These are phyloP conservation scores for Linnemannia schmuckeri DNA, from an alignment of 192 early-diverging fungal species.

Conservation along the genomic window DNA sequence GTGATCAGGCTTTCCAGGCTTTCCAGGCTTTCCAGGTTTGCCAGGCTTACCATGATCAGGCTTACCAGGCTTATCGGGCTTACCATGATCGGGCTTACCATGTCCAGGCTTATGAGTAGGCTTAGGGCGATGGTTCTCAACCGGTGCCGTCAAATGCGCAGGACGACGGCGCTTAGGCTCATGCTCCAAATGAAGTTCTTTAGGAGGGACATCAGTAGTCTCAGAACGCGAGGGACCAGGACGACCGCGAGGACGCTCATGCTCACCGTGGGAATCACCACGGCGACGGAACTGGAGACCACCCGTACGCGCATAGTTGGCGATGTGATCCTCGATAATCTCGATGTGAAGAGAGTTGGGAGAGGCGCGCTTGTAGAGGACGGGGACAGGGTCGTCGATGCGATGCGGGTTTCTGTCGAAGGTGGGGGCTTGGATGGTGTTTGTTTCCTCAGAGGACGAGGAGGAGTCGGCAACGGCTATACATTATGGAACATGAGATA, in stretches of 20 bases:
- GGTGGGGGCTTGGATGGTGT: background rate
- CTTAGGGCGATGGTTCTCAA: background rate
- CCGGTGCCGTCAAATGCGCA: background rate
- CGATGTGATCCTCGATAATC: background rate
- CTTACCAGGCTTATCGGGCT: background rate
- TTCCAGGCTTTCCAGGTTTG: background rate
- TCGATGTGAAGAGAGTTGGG: background rate
- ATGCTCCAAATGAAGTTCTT: background rate
- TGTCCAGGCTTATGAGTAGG: conserved; percentile 5
- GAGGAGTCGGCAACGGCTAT: background rate
- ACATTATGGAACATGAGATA: background rate
- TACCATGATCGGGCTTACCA: background rate
- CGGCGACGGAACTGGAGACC: background rate
- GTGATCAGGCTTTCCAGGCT: background rate
- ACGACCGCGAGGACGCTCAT: conserved; percentile 33
- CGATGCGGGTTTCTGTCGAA: background rate
- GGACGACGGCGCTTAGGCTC: conserved; percentile 13
- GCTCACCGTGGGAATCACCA: background rate
- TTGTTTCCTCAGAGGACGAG: background rate
- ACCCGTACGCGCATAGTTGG: background rate
- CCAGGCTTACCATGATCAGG: conserved; percentile 16
- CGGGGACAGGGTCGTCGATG: background rate
- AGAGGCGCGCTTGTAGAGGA: conserved; percentile 17
- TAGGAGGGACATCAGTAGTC: background rate
- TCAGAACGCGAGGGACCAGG: conserved; percentile 29